Evolutionary conservation across 163 green algal species (phyloP).

Genomic region (Prototheca wickerhamii): DNA sequence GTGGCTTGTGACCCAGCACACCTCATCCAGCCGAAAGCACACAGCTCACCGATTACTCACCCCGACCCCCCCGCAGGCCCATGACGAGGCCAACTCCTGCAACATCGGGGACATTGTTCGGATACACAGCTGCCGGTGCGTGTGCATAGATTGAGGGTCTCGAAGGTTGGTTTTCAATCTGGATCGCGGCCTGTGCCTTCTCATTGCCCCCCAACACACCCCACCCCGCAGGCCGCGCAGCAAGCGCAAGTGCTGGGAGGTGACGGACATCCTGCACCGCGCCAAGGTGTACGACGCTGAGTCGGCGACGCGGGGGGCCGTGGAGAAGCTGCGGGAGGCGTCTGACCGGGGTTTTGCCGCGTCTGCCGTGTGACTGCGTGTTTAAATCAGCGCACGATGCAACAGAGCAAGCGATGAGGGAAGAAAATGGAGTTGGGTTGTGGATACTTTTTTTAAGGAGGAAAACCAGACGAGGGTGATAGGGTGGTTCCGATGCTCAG

Average conservation of each 20-base stretch:
- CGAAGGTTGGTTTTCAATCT: background rate
- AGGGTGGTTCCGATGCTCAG: too few relatives aligned
- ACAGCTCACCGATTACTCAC: background rate
- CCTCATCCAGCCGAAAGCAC: background rate
- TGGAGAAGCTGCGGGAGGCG: slow-evolving; percentile 7
- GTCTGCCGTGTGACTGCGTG: too few relatives aligned
- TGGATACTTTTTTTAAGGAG: too few relatives aligned
- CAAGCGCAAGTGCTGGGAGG: slow-evolving; percentile 40
- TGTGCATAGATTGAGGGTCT: background rate
- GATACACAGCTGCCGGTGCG: slow-evolving; percentile 29
- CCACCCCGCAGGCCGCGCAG: slow-evolving; percentile 28
- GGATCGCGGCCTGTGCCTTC: too few relatives aligned
- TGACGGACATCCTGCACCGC: slow-evolving; percentile 37
- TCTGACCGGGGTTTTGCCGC: slow-evolving; percentile 15
- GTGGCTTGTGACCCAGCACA: background rate
- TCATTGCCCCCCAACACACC: background rate
- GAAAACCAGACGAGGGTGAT: too few relatives aligned
- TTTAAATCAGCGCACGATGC: too few relatives aligned
- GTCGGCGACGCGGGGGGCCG: slow-evolving; percentile 14
- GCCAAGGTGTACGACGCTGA: slow-evolving; percentile 34
- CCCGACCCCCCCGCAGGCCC: slow-evolving; percentile 21
- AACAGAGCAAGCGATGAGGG: too few relatives aligned
- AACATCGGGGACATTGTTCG: slow-evolving; percentile 47
- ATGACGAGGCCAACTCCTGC: slow-evolving; percentile 41
- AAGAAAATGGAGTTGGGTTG: too few relatives aligned